phyloP scores from a whole-genome alignment of 192 early-diverging fungal species.

The Phycomyces blakesleeanus region DNA sequence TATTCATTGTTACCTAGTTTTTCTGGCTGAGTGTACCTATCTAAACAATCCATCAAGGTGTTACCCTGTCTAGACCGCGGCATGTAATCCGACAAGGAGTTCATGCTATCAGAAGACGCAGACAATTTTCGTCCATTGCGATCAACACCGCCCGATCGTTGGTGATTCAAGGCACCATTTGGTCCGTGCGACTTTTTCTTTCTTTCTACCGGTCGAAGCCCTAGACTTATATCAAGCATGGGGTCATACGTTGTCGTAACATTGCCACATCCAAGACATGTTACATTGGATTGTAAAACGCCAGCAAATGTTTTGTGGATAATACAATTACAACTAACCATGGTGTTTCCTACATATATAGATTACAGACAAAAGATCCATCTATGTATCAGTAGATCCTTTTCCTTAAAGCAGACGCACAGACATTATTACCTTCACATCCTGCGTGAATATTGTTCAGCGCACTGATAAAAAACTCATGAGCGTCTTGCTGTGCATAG shows the following conservation, averaged over 20 bases:
- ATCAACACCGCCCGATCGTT: neutral
- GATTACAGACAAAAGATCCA: neutral
- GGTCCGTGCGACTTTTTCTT: constrained; percentile 21
- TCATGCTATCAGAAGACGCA: neutral
- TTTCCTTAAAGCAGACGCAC: neutral
- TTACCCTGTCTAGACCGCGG: constrained; percentile 24
- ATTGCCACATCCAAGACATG: constrained; percentile 74
- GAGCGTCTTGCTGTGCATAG: constrained; percentile 94
- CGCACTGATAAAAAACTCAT: constrained; percentile 93
- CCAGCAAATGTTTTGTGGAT: constrained; percentile 91
- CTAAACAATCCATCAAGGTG: constrained; percentile 62
- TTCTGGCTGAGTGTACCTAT: constrained; percentile 80
- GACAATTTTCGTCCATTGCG: neutral
- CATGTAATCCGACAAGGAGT: neutral
- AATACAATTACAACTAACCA: constrained; percentile 71
- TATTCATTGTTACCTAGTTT: constrained; percentile 64
- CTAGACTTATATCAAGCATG: constrained; percentile 87
- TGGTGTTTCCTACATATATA: constrained; percentile 24
- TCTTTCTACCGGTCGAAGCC: constrained; percentile 54
- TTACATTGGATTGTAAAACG: constrained; percentile 85
- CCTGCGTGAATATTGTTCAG: constrained; percentile 81
- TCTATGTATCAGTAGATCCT: neutral
- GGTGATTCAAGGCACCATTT: neutral
- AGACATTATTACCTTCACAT: constrained; percentile 41
- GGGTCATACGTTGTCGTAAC: constrained; percentile 82